Conservation (phyloP, 306 rosid species). For the Abrus pulchellus region DNA sequence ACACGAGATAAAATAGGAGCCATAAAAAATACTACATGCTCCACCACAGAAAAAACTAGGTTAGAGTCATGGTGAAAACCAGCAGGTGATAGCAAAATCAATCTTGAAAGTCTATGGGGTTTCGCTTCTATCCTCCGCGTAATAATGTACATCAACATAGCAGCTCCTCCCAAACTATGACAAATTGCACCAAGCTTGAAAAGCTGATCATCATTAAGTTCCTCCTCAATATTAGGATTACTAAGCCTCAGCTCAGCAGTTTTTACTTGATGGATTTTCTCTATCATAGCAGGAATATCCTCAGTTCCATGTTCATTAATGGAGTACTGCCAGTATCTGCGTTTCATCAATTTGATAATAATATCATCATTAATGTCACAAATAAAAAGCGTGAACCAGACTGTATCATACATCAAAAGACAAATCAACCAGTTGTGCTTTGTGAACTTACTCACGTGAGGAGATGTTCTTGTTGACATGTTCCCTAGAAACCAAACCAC, state of each 20-base stretch:
- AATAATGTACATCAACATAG: slow-evolving; percentile 72
- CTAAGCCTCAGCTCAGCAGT: slow-evolving; percentile 75
- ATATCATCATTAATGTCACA: not conserved
- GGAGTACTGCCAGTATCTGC: slow-evolving; percentile 94
- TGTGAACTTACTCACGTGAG: slow-evolving; percentile 74
- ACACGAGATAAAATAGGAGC: slow-evolving; percentile 74
- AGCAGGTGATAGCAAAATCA: slow-evolving; percentile 87
- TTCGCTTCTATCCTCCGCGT: slow-evolving; percentile 72
- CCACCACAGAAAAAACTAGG: slow-evolving; percentile 65
- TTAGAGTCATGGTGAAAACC: slow-evolving; percentile 87
- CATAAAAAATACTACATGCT: slow-evolving; percentile 58
- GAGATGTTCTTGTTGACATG: slow-evolving; percentile 79
- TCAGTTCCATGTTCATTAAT: slow-evolving; percentile 89
- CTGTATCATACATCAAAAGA: slow-evolving; percentile 1
- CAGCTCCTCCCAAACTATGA: slow-evolving; percentile 98
- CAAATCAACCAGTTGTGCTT: not conserved
- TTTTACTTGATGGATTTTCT: slow-evolving; percentile 85
- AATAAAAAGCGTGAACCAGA: not conserved
- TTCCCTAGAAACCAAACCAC: slow-evolving; percentile 91
- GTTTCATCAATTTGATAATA: slow-evolving; percentile 33
- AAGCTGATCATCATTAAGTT: slow-evolving; percentile 67
- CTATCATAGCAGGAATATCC: slow-evolving; percentile 92
- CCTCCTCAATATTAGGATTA: slow-evolving; percentile 70
- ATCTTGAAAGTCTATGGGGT: slow-evolving; percentile 88
- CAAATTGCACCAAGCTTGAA: slow-evolving; percentile 84